A percentile compares a stretch with the other conserved stretches of the same genome.
Evolutionary conservation across 2,329 filamentous ascomycete genomes (phyloP).

Genomic region (Xylaria sp.): DNA sequence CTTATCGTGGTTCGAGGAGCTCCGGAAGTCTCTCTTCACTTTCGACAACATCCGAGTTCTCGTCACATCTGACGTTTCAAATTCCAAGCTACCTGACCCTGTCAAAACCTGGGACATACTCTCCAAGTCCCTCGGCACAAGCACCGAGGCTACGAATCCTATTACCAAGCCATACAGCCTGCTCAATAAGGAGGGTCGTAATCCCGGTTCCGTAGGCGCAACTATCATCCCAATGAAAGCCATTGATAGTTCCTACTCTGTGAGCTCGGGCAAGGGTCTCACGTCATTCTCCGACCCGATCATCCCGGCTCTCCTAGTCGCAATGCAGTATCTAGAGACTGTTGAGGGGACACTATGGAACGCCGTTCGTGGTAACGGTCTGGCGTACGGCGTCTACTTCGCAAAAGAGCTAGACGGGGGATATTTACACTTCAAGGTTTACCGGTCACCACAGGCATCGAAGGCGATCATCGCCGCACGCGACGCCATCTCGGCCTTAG

Average conservation of each 20-base stretch:
- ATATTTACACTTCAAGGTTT: slow-evolving; percentile 81
- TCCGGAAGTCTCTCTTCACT: slow-evolving; percentile 76
- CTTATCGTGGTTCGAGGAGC: slow-evolving; percentile 73
- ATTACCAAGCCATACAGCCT: slow-evolving; percentile 71
- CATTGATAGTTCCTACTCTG: slow-evolving; percentile 87
- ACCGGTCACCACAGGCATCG: slow-evolving; percentile 85
- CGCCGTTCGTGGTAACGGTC: slow-evolving; percentile 86
- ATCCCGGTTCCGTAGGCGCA: slow-evolving; percentile 72
- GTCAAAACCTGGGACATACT: slow-evolving; percentile 78
- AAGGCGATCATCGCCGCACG: slow-evolving; percentile 82
- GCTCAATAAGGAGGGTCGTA: slow-evolving; percentile 74
- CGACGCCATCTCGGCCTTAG: slow-evolving; percentile 73
- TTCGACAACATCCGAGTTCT: slow-evolving; percentile 85
- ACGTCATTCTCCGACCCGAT: slow-evolving; percentile 75
- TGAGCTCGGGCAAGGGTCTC: slow-evolving; percentile 74
- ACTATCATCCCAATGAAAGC: slow-evolving; percentile 89
- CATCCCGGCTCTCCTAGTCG: slow-evolving; percentile 83
- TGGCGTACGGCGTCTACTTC: slow-evolving; percentile 88
- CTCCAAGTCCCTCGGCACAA: slow-evolving; percentile 52
- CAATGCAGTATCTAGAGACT: slow-evolving; percentile 86
- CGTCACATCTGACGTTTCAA: slow-evolving; percentile 76
- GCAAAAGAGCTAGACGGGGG: slow-evolving; percentile 77
- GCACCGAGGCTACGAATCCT: slow-evolving; percentile 60
- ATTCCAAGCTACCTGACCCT: slow-evolving; percentile 67
- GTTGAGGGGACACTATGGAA: slow-evolving; percentile 95